Evolutionary conservation across 2,329 filamentous ascomycete genomes (phyloP).

Genomic region (Alternaria sp.): DNA sequence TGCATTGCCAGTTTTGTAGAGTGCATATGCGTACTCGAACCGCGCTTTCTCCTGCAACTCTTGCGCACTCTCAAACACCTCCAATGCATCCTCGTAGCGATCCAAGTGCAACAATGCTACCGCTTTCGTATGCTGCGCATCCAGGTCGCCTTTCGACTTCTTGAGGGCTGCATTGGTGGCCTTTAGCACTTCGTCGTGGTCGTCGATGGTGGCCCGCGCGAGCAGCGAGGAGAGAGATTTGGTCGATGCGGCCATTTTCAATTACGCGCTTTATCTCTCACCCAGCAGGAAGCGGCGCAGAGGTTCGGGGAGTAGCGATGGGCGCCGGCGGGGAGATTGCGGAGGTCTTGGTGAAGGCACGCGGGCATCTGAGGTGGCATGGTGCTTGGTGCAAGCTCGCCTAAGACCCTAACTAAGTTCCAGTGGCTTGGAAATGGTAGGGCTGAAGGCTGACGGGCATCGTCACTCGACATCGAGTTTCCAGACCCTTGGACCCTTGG

Average conservation of each 20-base stretch:
- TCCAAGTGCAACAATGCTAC: constrained; percentile 83
- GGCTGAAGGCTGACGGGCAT: constrained; percentile 13
- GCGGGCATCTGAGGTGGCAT: constrained; percentile 43
- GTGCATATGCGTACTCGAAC: constrained; percentile 80
- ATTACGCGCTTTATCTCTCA: constrained; percentile 24
- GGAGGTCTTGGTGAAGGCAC: constrained; percentile 38
- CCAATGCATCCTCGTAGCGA: constrained; percentile 79
- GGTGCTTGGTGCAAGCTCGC: constrained; percentile 37
- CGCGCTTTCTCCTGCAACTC: constrained; percentile 67
- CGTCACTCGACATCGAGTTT: not conserved
- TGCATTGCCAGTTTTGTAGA: constrained; percentile 79
- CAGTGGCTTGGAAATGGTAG: constrained; percentile 12
- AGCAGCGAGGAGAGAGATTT: constrained; percentile 64
- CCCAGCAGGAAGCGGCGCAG: constrained; percentile 34
- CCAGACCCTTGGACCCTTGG: not conserved
- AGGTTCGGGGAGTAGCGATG: constrained; percentile 6
- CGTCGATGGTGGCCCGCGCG: constrained; percentile 66
- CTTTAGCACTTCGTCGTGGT: constrained; percentile 78
- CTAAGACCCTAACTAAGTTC: constrained; percentile 28
- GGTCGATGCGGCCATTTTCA: constrained; percentile 52
- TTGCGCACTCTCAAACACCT: constrained; percentile 69
- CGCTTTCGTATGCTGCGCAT: constrained; percentile 73
- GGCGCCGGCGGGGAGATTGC: constrained; percentile 29
- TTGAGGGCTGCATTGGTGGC: constrained; percentile 66
- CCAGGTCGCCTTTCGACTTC: constrained; percentile 65